Conservation (phyloP, 495 filamentous ascomycete species). For the Aspergillus diversus region DNA sequence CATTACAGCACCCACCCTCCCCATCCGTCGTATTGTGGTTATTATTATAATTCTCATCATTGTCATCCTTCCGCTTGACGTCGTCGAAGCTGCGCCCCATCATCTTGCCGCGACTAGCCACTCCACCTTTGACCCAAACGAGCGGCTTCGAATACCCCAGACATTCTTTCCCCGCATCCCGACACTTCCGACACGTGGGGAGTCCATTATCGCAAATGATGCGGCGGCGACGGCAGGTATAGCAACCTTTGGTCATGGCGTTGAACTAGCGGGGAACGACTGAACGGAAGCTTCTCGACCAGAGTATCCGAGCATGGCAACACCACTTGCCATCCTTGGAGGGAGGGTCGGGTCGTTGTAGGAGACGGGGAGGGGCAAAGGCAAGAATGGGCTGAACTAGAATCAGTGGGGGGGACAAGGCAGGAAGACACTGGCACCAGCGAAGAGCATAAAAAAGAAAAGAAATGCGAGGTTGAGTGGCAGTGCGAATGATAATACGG, state of each 20-base stretch:
- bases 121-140: slow-evolving; percentile 55
- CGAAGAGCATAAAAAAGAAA: slow-evolving; percentile 18
- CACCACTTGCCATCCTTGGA: slow-evolving; percentile 27
- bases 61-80: slow-evolving; percentile 24
- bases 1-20: neutral
- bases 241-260: slow-evolving; percentile 52
- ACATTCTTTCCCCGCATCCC: slow-evolving; percentile 64
- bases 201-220: slow-evolving; percentile 64
- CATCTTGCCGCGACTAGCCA: slow-evolving; percentile 55
- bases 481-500: too few relatives aligned
- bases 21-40: neutral
- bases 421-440: neutral
- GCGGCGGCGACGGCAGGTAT: slow-evolving; percentile 54
- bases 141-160: slow-evolving; percentile 62
- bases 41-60: neutral
- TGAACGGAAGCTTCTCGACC: slow-evolving; percentile 21
- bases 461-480: neutral
- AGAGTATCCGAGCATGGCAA: slow-evolving; percentile 24
- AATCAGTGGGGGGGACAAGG: slow-evolving; percentile 8
- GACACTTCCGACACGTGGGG: slow-evolving; percentile 65
- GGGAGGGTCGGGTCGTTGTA: slow-evolving; percentile 3
- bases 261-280: slow-evolving; percentile 8
- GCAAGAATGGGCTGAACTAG: neutral
- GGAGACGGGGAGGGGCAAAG: neutral
- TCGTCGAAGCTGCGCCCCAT: slow-evolving; percentile 54